Base-by-base conservation (phyloP, 1,139 yeast genomes). In the Lipomyces yarrowii region DNA sequence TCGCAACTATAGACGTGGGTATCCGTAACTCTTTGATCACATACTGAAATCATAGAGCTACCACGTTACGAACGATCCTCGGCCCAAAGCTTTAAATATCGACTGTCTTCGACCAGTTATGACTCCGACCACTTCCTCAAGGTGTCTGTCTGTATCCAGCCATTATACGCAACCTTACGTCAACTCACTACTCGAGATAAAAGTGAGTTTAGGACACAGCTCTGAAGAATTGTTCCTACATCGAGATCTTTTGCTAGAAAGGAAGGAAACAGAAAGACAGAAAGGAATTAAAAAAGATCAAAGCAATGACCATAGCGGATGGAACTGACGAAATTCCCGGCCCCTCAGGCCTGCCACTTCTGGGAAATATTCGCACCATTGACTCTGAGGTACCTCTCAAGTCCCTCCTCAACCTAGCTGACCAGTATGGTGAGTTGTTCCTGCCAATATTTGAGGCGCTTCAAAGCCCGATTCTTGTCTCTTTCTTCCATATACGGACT, bases 381-480 rank as follows among this genome's bases (percentile, higher is more conserved):
- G 54, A 48, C 54, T 48, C 54, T 15, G 54, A 48, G 54, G 32
- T 48, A 30, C 54, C 54, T 48, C 54, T 48, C 54, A 48, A 15
- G 54, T 48, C 54, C 54, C 18, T 48, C 54, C 54, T 48, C 32
- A 48, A 48, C 54, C 54, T 48, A 30, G 54, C 54, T 10, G 54
- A 48, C 54, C 54, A 48, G 54, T 48, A 48, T 48, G 54, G 54
- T 48, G 54, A 48, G 54, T 48, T 48, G 54, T 48, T 46, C 52
- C 52, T 48, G 26, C 54, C 54, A 48, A 48, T 48, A 48, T 48
- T 30, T 48, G 54, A 15, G 26, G 54, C 54, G 18, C 54, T 15
- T 48, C 54, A 15, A 18, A 48, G 30, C 53, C 30, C 53, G 53
- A 48, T 48, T 48, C 53, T 18, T 18, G 1, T 46, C 54, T 48